Conservation (phyloP, 202 grass and related monocot species). For the Dendrocalamus latiflorus region DNA sequence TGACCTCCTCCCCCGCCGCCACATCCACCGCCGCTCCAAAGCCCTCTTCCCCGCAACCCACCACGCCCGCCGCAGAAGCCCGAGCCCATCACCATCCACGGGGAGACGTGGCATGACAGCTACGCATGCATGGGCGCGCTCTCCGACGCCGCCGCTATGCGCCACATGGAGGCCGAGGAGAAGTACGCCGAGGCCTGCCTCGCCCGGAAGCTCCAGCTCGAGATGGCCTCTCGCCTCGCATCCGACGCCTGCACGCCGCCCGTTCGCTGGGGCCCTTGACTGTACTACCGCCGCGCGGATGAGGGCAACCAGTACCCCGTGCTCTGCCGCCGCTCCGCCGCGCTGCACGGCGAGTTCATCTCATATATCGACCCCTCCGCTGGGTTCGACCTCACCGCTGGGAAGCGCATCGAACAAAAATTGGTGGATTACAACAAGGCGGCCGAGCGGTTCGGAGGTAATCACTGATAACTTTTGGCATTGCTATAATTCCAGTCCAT, state of each 20-base stretch:
- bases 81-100: constrained; percentile 55
- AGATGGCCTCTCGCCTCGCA: constrained; percentile 80
- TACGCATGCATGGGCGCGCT: constrained; percentile 87
- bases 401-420: constrained; percentile 90
- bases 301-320: constrained; percentile 89
- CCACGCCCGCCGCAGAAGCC: constrained; percentile 65
- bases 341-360: constrained; percentile 68
- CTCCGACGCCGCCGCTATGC: constrained; percentile 77
- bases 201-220: constrained; percentile 79
- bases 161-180: constrained; percentile 98
- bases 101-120: constrained; percentile 68
- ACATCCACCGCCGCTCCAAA: constrained; percentile 45
- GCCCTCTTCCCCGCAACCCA: neutral
- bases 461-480: neutral
- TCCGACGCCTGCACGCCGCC: constrained; percentile 73
- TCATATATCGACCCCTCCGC: constrained; percentile 81
- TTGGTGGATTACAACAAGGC: constrained; percentile 93
- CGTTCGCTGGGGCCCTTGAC: constrained; percentile 71
- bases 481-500: neutral
- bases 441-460: constrained; percentile 83
- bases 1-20: constrained; percentile 33
- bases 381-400: constrained; percentile 79
- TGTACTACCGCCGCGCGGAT: constrained; percentile 86
- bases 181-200: constrained; percentile 84
- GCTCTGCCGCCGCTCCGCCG: constrained; percentile 65